Evolutionary conservation across 2,329 filamentous ascomycete genomes (phyloP).

Genomic region (Coniochaeta ligniaria): DNA sequence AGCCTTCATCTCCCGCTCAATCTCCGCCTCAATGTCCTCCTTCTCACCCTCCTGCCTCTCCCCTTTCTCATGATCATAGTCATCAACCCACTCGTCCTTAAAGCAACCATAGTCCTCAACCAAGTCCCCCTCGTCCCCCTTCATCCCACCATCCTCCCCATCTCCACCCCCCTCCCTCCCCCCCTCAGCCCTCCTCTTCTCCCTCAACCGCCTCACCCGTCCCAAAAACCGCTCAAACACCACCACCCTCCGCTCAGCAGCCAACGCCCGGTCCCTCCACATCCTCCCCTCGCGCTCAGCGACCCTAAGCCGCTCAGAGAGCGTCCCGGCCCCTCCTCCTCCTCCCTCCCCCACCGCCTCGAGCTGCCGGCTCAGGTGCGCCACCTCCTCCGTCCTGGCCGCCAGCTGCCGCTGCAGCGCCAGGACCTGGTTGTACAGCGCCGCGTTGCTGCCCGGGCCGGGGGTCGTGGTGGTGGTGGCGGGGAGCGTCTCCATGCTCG

Average conservation of each 20-base stretch:
- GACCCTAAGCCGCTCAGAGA: slow-evolving; percentile 40
- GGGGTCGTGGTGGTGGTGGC: not conserved
- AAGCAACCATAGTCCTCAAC: no score
- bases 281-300: slow-evolving; percentile 32
- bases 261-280: slow-evolving; percentile 50
- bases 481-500: not conserved
- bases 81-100: no score
- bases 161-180: not conserved
- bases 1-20: not conserved
- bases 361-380: slow-evolving; percentile 32
- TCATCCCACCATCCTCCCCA: not conserved
- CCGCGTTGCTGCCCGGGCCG: slow-evolving; percentile 17
- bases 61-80: no score
- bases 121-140: no score
- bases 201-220: not conserved
- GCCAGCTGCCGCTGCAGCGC: slow-evolving; percentile 40
- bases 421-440: slow-evolving; percentile 41
- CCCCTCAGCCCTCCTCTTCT: not conserved
- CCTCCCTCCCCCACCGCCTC: not conserved
- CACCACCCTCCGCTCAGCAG: slow-evolving; percentile 44
- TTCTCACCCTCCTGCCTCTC: not conserved
- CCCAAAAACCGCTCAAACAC: slow-evolving; percentile 30
- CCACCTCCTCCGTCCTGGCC: slow-evolving; percentile 35
- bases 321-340: slow-evolving; percentile 23
- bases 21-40: not conserved